A percentile compares a stretch with the other conserved stretches of the same genome.
phyloP scores from a whole-genome alignment of 2,329 filamentous ascomycete species.

The Aureobasidium uvarum region DNA sequence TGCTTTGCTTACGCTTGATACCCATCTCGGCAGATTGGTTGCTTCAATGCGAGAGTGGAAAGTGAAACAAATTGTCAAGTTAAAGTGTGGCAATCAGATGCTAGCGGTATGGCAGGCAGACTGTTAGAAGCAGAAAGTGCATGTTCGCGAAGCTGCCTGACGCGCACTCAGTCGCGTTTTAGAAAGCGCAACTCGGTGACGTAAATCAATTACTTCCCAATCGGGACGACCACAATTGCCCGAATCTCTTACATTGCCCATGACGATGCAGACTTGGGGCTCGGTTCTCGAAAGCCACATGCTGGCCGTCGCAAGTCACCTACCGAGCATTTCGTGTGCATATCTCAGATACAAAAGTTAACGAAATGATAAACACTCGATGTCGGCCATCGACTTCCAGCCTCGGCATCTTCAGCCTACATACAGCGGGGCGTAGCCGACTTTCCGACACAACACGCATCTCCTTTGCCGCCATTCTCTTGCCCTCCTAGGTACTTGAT shows the following conservation, averaged over 20 bases:
- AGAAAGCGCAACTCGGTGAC: slow-evolving; percentile 10
- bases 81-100: not conserved
- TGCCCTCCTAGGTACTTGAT: not conserved
- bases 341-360: not conserved
- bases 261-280: not conserved
- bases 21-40: slow-evolving; percentile 34
- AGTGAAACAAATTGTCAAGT: not conserved
- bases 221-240: not conserved
- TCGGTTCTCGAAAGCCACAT: not conserved
- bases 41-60: not conserved
- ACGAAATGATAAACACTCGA: not conserved
- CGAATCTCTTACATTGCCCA: not conserved
- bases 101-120: not conserved
- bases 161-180: slow-evolving; percentile 8
- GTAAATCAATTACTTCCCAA: slow-evolving; percentile 17
- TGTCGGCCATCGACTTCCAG: slow-evolving; percentile 23
- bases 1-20: slow-evolving; percentile 38
- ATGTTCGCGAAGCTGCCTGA: slow-evolving; percentile 16
- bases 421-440: slow-evolving; percentile 16
- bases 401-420: slow-evolving; percentile 18
- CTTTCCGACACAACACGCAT: slow-evolving; percentile 22
- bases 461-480: slow-evolving; percentile 14
- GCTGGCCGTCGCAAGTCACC: not conserved
- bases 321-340: not conserved
- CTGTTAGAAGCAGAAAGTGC: slow-evolving; percentile 11